Evolutionary conservation across 805 yeast genomes (phyloP), one percentile per base, ranked within the genome.

Genomic region (Kodamaea kaohsiungensis): DNA sequence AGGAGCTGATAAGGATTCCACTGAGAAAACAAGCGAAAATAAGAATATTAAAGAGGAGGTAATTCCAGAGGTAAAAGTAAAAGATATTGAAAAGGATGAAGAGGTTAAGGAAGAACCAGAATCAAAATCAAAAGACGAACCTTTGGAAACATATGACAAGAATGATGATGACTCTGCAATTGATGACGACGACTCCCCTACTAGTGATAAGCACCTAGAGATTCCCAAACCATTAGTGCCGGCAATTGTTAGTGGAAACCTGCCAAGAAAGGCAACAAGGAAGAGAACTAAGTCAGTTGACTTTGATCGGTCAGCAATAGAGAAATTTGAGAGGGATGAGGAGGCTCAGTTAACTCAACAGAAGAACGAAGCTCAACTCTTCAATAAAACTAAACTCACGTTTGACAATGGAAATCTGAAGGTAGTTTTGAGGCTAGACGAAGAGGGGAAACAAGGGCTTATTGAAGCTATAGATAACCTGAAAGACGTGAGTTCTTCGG

Each of bases 201-300:
- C 25, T 40, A 19, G 19, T 12, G 25, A 40, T 17, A 38, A 38
- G 18, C 42, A 17, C 7, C 45, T 40, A 17, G 25, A 30, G 13
- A 8, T 30, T 30, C 45, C 19, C 12, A 40, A 40, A 40, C 45
- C 45, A 40, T 13, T 40, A 17, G 45, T 40, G 8, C 45, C 45
- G 19, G 45, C 45, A 6, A 40, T 40, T 7, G 45, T 40, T 12
- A 16, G 25, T 17, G 45, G 25, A 17, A 40, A 17, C 19, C 19
- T 19, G 19, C 45, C 45, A 16, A 15, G 25, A 7, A 40, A 40
- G 19, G 35, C 13, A 2, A 17, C 25, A 13, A 40, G 19, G 13
- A 40, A 40, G 12, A 53, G 70, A 77, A 8, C 37, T 72, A 51
- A 51, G 37, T 40, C 45, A 18, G 54, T 51, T 30, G 43, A 19